Evolutionary conservation across 164 flowering plant genomes (phyloP), one percentile per base, ranked within the genome.

Genomic region (Annona cherimola): DNA sequence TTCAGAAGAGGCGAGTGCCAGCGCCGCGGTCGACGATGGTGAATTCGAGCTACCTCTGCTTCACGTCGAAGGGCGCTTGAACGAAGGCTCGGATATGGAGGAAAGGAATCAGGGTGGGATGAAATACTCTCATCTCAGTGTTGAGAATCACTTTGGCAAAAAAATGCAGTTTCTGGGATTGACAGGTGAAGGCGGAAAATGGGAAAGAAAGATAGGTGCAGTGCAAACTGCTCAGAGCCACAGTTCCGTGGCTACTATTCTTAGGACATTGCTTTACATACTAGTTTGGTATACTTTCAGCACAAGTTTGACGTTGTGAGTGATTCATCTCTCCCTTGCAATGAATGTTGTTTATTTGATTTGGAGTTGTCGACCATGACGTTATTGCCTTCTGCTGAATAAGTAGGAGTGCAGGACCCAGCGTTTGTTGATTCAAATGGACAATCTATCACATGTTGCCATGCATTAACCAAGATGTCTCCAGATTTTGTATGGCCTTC

Each of bases 251-350:
- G 86, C 85, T 42, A 82, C 83, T 79, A 80, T 93, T 75, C 80
- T 93, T 70, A 93, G 88, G 86, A 93, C 95, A 42, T 72, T 96
- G 79, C 84, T 90, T 68, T 88, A 89, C 67, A 86, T 96, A 64
- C 82, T 93, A 35, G 85, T 90, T 20, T 93, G 99, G 98, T 96
- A 96, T 77, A 81, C 85, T 59, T 90, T 89, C 84, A 92, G 98
- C 83, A 87, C 92, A 69, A 86, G 86, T 66, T 85, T 96, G 86
- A 93, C 97, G 69, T 59, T 96, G 98, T 93, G 81, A 92, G 99
- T 85, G 40, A 3, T 50, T 74, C 26, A 74, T 14, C 4, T 40
- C 41, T 12, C 67, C 4, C 41, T 3, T 18, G 44, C 7, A 40
- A 42, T 40, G 60, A 26, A 35, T 74, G 4, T 42, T 12, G 4